phyloP scores from a whole-genome alignment of 2,329 filamentous ascomycete species.

The Cylindrodendrum hubeiense region DNA sequence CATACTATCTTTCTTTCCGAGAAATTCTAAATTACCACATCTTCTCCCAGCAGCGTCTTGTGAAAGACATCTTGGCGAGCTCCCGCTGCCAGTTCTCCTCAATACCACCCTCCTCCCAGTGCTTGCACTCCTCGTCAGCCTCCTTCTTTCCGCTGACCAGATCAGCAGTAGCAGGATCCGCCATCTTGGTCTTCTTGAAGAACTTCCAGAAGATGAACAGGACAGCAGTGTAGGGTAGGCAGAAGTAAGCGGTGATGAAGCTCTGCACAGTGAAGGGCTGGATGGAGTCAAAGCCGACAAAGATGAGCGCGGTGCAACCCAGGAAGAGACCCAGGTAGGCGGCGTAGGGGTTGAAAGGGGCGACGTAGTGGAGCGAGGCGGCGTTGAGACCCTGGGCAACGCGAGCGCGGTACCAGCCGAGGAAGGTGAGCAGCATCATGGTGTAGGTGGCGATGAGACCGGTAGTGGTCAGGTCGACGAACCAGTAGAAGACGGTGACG shows the following conservation, averaged over 20 bases:
- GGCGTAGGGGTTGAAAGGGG: slow-evolving; percentile 63
- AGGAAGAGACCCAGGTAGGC: slow-evolving; percentile 63
- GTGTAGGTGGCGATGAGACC: slow-evolving; percentile 69
- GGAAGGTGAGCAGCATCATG: slow-evolving; percentile 56
- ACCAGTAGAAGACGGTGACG: slow-evolving; percentile 63
- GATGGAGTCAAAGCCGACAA: slow-evolving; percentile 69
- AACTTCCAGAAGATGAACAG: slow-evolving; percentile 64
- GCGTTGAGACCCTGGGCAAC: slow-evolving; percentile 60
- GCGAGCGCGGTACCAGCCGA: slow-evolving; percentile 62
- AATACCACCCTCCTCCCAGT: slow-evolving; percentile 60
- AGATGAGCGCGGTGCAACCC: slow-evolving; percentile 62
- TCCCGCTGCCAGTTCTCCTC: slow-evolving; percentile 57
- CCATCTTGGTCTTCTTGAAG: slow-evolving; percentile 62
- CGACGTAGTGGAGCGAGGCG: slow-evolving; percentile 62
- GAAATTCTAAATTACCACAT: slow-evolving; percentile 49
- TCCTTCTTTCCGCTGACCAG: slow-evolving; percentile 69
- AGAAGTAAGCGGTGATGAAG: slow-evolving; percentile 68
- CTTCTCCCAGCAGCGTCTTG: slow-evolving; percentile 52
- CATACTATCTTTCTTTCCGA: neutral
- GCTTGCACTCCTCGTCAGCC: slow-evolving; percentile 67
- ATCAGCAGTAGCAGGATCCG: slow-evolving; percentile 38
- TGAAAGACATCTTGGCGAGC: slow-evolving; percentile 52
- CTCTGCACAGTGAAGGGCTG: slow-evolving; percentile 60
- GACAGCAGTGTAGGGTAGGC: slow-evolving; percentile 62
- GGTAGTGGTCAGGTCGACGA: slow-evolving; percentile 67